Percentiles rank a stretch among this genome's conserved stretches.
Evolutionary conservation across 805 yeast species (phyloP).

Genomic region (Candida palmyrensis): DNA sequence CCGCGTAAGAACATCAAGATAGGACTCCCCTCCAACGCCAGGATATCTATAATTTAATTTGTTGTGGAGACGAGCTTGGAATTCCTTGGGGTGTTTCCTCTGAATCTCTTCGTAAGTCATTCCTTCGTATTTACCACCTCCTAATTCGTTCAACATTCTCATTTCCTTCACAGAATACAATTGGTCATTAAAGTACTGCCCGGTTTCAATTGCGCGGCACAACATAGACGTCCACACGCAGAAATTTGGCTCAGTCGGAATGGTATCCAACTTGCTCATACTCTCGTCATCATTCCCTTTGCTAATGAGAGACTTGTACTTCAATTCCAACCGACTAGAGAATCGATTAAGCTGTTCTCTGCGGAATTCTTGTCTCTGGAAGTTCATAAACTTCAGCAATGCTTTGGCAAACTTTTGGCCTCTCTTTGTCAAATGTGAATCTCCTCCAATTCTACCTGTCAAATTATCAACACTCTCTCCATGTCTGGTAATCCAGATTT

Average conservation of each 20-base stretch:
- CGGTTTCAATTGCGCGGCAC: constrained; percentile 71
- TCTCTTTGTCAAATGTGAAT: constrained; percentile 71
- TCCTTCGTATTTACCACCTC: constrained; percentile 91
- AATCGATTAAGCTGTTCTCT: constrained; percentile 53
- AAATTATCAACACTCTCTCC: constrained; percentile 90
- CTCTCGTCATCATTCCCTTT: constrained; percentile 16
- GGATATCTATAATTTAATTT: constrained; percentile 89
- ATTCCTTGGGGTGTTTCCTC: constrained; percentile 73
- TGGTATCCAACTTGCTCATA: constrained; percentile 16
- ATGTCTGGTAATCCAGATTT: constrained; percentile 92
- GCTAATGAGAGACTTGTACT: constrained; percentile 28
- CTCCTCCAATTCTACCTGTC: constrained; percentile 87
- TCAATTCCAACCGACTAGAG: constrained; percentile 40
- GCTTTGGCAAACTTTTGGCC: constrained; percentile 75
- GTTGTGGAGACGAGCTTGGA: constrained; percentile 65
- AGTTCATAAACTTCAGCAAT: constrained; percentile 66
- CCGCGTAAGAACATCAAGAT: constrained; percentile 87
- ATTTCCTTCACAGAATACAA: constrained; percentile 76
- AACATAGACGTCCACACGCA: constrained; percentile 94
- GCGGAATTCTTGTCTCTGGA: constrained; percentile 66
- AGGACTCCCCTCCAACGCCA: constrained; percentile 96
- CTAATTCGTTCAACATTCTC: constrained; percentile 90
- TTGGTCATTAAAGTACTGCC: constrained; percentile 68
- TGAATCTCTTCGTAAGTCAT: constrained; percentile 93
- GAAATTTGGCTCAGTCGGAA: constrained; percentile 62